Evolutionary conservation across 192 early-diverging fungal genomes (phyloP), one percentile per base, ranked within the genome.

Genomic region (Entomortierella lignicola): DNA sequence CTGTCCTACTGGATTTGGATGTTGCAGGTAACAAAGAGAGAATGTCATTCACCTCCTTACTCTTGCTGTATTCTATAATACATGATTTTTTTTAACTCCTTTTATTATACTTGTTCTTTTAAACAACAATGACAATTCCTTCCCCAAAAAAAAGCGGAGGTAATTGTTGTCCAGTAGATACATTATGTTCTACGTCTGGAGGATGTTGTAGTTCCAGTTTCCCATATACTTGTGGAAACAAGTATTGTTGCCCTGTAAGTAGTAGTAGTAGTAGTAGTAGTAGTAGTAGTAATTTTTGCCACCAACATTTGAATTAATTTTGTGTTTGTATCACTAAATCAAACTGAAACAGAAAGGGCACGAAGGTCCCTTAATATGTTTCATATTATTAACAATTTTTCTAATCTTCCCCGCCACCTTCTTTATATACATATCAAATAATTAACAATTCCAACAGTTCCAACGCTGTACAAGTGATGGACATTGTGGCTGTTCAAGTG

Each of bases 231-330:
- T 66, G 63, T 34, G 63, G 63, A 2, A 27, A 34, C 17, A 39
- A 55, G 17, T 66, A 66, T 27, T 66, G 63, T 20, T 66, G 63
- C 44, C 63, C 63, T 44, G 63, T 66, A 55, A 44, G 63, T 55
- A 54, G n/a, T n/a, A n/a, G n/a, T n/a, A 4, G n/a, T n/a, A n/a
- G n/a, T n/a, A n/a, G n/a, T n/a, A n/a, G n/a, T n/a, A n/a, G n/a
- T n/a, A n/a, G n/a, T n/a, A n/a, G n/a, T n/a, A n/a, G n/a, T n/a
- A n/a, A n/a, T n/a, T n/a, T n/a, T n/a, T n/a, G n/a, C n/a, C n/a
- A n/a, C n/a, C n/a, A n/a, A n/a, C n/a, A n/a, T n/a, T n/a, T n/a
- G n/a, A n/a, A n/a, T n/a, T n/a, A n/a, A 21, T 43, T 2, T 23
- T 43, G 21, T 23, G n/a, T 43, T 25, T 18, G 41, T 27, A 60